Conservation (phyloP, 495 filamentous ascomycete genomes). For the Aspergillus conjunctus region DNA sequence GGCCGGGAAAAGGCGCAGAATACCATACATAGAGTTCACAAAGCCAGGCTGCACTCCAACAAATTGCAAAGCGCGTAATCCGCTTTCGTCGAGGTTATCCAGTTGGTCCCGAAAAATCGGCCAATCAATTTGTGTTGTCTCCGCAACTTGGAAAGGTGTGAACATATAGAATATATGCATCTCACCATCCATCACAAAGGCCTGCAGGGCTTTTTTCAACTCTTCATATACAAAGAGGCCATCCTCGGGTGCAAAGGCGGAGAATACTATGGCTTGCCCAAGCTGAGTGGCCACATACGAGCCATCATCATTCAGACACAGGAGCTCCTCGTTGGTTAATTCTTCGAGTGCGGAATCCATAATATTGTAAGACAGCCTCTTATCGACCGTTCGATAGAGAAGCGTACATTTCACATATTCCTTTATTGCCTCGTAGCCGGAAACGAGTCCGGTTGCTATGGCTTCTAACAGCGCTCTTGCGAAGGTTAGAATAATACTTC, state of each 20-base stretch:
- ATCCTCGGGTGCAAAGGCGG: constrained; percentile 73
- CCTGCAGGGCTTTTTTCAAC: constrained; percentile 64
- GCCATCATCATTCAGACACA: constrained; percentile 43
- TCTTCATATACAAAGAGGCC: constrained; percentile 75
- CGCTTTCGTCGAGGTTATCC: constrained; percentile 70
- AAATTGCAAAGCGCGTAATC: constrained; percentile 66
- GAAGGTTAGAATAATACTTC: constrained; percentile 15
- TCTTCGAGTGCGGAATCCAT: constrained; percentile 58
- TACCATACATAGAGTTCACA: constrained; percentile 70
- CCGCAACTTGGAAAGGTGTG: constrained; percentile 62
- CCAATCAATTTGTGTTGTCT: constrained; percentile 65
- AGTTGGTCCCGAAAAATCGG: constrained; percentile 70
- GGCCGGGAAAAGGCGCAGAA: not conserved
- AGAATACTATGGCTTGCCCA: constrained; percentile 73
- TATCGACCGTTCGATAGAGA: constrained; percentile 58
- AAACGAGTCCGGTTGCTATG: constrained; percentile 71
- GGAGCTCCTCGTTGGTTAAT: constrained; percentile 38
- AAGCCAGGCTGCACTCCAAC: constrained; percentile 69
- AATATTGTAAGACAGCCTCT: constrained; percentile 59
- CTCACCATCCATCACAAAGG: constrained; percentile 83
- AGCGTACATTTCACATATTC: constrained; percentile 74
- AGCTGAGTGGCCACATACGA: constrained; percentile 64
- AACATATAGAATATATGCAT: constrained; percentile 85
- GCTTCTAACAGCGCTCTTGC: constrained; percentile 72
- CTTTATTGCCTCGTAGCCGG: constrained; percentile 64